A percentile compares a stretch with the other conserved stretches of the same genome.
Conservation (phyloP, 345 rosid species). For the Gossypium sturtianum region DNA sequence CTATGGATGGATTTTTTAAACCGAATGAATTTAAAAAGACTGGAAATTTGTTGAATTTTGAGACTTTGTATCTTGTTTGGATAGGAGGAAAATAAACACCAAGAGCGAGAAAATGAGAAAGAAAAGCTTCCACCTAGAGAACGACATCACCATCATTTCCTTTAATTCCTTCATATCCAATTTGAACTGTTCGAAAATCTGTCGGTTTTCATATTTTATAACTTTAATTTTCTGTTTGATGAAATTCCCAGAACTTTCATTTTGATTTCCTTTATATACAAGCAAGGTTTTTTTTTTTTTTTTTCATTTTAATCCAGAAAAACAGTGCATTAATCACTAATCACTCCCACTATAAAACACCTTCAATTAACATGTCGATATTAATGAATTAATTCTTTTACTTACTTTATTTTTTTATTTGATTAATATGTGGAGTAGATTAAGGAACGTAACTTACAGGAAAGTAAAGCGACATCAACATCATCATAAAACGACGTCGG, state of each 20-base stretch:
- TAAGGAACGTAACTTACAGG: neutral
- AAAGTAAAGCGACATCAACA: conserved; percentile 5
- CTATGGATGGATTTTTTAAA: too few species aligned
- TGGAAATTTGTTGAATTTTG: too few species aligned
- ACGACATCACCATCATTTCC: neutral
- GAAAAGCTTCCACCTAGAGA: neutral
- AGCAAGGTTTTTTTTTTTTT: conserved; percentile 20
- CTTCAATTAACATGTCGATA: too few species aligned
- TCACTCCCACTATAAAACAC: neutral
- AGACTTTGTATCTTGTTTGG: too few species aligned
- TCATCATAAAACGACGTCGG: neutral
- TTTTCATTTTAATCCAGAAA: too few species aligned
- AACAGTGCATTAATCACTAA: neutral
- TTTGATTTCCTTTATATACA: conserved; percentile 25
- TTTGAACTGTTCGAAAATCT: neutral
- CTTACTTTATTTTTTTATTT: neutral
- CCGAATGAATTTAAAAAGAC: too few species aligned
- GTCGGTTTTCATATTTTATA: neutral
- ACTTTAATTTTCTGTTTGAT: neutral
- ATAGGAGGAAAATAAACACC: too few species aligned
- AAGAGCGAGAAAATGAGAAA: too few species aligned
- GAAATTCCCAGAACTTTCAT: neutral
- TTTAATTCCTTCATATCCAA: neutral
- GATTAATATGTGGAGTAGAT: conserved; percentile 9
- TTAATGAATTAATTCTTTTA: neutral